Evolutionary conservation across 1,139 yeast genomes (phyloP).

Genomic region (Kazachstania sp.): DNA sequence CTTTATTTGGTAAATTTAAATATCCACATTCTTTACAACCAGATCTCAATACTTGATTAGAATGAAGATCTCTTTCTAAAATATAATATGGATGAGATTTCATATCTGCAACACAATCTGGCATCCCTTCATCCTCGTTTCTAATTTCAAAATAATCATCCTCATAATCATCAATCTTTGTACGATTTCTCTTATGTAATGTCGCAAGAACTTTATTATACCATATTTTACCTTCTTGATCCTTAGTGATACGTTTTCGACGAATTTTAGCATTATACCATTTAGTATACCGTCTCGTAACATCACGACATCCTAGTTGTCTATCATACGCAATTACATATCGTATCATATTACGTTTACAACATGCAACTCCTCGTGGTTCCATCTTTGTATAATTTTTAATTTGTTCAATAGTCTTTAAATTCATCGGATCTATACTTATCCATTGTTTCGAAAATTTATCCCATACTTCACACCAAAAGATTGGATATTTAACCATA

Average conservation of each 20-base stretch:
- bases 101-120: constrained; percentile 73
- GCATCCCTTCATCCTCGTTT: constrained; percentile 76
- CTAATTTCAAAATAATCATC: constrained; percentile 58
- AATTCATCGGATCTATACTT: constrained; percentile 72
- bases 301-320: constrained; percentile 61
- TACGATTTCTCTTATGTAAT: constrained; percentile 30
- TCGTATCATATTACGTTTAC: constrained; percentile 49
- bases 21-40: constrained; percentile 60
- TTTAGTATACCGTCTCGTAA: constrained; percentile 71
- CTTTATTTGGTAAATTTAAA: constrained; percentile 34
- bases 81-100: constrained; percentile 85
- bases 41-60: constrained; percentile 65
- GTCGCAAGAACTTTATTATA: constrained; percentile 34
- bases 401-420: constrained; percentile 61
- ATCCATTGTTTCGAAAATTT: constrained; percentile 63
- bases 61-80: constrained; percentile 61
- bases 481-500: constrained; percentile 48
- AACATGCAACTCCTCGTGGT: constrained; percentile 53
- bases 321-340: constrained; percentile 75
- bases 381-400: constrained; percentile 57
- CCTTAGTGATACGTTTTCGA: constrained; percentile 60
- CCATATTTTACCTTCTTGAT: constrained; percentile 57
- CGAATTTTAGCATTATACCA: constrained; percentile 66
- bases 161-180: constrained; percentile 59
- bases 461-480: constrained; percentile 96